Percentiles rank a stretch among this genome's conserved stretches.
These are phyloP conservation scores for Pistacia vera DNA, from an alignment of 345 rosid genomes.

Conservation along the genomic window DNA sequence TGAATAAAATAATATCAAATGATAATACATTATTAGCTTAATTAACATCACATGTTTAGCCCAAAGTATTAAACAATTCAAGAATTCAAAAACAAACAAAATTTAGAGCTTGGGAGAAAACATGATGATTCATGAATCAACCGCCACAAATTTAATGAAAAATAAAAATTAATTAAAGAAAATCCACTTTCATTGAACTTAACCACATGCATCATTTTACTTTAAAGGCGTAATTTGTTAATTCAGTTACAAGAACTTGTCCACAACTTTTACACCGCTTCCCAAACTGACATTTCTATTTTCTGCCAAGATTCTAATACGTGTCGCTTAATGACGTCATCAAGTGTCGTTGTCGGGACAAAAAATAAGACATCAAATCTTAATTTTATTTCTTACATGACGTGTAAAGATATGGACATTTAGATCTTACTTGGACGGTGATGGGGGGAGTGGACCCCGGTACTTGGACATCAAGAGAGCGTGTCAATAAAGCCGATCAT, in stretches of 20 bases:
- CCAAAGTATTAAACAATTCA: too few species aligned
- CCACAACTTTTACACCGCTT: neutral
- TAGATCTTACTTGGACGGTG: constrained; percentile 1
- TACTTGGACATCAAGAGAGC: neutral
- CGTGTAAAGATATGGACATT: constrained; percentile 32
- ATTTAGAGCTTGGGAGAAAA: too few species aligned
- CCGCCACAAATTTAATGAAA: neutral
- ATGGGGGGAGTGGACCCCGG: constrained; percentile 21
- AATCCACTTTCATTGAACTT: too few species aligned
- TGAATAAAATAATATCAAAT: neutral
- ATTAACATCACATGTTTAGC: too few species aligned
- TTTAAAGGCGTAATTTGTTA: too few species aligned
- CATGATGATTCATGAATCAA: too few species aligned
- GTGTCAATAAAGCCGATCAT: neutral
- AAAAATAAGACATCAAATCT: neutral
- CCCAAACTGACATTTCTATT: neutral
- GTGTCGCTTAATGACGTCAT: neutral
- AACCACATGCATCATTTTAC: neutral
- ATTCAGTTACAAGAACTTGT: neutral
- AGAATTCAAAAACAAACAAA: too few species aligned
- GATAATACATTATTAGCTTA: too few species aligned
- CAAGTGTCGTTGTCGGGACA: constrained; percentile 3
- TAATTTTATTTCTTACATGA: neutral
- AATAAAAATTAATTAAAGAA: neutral
- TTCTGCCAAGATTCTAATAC: neutral